A percentile compares a stretch with the other conserved stretches of the same genome.
phyloP scores from a whole-genome alignment of 2,329 filamentous ascomycete species.

The Beauveria rudraprayagi region DNA sequence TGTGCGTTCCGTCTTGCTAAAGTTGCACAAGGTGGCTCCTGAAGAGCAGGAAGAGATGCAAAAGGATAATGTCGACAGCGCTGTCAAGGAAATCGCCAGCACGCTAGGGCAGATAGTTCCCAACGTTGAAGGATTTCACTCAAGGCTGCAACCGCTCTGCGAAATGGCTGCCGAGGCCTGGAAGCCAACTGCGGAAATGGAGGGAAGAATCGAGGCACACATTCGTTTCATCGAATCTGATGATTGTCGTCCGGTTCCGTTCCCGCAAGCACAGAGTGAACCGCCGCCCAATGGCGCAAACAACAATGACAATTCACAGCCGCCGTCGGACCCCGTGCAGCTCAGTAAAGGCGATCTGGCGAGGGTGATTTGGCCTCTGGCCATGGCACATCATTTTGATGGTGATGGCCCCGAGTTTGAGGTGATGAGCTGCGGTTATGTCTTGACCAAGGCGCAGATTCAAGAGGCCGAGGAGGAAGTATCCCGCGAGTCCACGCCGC shows the following conservation, averaged over 20 bases:
- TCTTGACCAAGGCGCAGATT: neutral
- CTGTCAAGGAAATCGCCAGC: neutral
- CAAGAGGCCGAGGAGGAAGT: neutral
- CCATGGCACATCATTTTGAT: neutral
- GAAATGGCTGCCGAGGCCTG: neutral
- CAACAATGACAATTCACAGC: neutral
- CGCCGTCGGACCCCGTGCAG: no score
- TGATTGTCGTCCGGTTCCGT: neutral
- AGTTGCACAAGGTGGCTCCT: neutral
- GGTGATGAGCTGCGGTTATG: neutral
- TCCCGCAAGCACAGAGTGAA: neutral
- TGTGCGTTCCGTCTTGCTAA: neutral
- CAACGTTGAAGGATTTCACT: neutral
- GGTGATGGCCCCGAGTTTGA: neutral
- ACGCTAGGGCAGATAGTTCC: neutral
- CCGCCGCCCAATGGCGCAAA: no score
- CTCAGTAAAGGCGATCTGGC: neutral
- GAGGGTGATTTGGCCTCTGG: neutral
- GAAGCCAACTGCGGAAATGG: neutral
- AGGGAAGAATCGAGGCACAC: neutral
- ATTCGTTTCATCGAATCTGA: neutral
- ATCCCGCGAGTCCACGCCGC: neutral
- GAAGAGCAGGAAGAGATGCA: neutral
- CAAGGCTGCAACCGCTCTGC: neutral
- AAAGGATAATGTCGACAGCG: neutral